Base-by-base conservation (phyloP, 176 grass and related monocot genomes). In the Carex littledalei region DNA sequence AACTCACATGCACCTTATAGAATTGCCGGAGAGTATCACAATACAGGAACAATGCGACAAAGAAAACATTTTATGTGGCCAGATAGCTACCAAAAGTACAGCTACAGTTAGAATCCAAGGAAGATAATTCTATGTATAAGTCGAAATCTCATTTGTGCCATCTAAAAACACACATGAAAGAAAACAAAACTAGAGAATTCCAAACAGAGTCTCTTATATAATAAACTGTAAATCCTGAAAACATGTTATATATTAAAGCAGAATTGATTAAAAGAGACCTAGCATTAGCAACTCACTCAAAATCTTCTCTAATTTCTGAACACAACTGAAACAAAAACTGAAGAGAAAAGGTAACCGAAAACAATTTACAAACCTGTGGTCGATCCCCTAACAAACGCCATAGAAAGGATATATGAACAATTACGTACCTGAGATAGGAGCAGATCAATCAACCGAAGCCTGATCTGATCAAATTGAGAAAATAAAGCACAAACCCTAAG, bases 41-140 rank as follows among this genome's bases (percentile, higher is more conserved):
- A 7, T 35, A 73, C 8, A 71, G 15, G 17, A 37, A 67, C 5
- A 66, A 67, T 50, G 39, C 4, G 60, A 63, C 31, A 63, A 82
- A 65, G 10, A 49, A 4, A 81, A 29, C n/a, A 47, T 53, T 47
- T 67, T 82, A 13, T 64, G 55, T 81, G 78, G 78, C 6, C 18
- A 81, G 56, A 63, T 62, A 61, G 78, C 58, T 41, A 63, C 74
- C 50, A n/a, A 45, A 26, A 68, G 65, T 35, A 68, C 39, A 73
- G 8, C 39, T 34, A 45, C 29, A n/a, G 34, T 80, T 61, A 56
- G 54, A 80, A 80, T 80, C 78, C 78, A 80, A 80, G 52, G 78
- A 60, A 59, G 78, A 80, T 80, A 80, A 54, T 80, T 56, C 21
- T 54, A 26, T 50, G 22, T 78, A 54, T n/a, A 24, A 54, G 9